Conservation (phyloP, 768 basidiomycete species). For the Leccinum sublutescens region DNA sequence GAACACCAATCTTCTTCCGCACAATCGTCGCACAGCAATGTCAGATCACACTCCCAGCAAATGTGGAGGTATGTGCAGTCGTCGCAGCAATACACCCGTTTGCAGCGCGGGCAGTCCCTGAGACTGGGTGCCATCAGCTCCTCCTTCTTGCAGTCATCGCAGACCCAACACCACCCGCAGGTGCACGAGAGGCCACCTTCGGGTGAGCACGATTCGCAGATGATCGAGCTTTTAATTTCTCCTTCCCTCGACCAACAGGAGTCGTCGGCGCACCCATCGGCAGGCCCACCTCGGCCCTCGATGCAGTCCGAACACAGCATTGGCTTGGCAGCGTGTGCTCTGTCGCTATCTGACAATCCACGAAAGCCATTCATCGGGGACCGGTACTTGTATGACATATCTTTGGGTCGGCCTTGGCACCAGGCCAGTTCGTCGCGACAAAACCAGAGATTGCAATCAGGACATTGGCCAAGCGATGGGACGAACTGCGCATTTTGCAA, state of each 20-base stretch:
- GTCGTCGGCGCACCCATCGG: slow-evolving; percentile 2
- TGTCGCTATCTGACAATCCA: slow-evolving; percentile 1
- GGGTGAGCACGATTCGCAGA: slow-evolving; percentile 19
- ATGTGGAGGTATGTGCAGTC: slow-evolving; percentile 24
- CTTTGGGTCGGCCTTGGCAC: slow-evolving; percentile 12
- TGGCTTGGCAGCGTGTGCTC: slow-evolving; percentile 11
- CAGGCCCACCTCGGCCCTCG: no score
- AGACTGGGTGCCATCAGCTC: slow-evolving; percentile 8
- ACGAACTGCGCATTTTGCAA: no score
- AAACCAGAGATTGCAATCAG: no score
- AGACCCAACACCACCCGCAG: slow-evolving; percentile 22
- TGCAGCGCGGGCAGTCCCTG: slow-evolving; percentile 21
- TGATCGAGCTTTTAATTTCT: slow-evolving; percentile 1
- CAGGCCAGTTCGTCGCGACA: no score
- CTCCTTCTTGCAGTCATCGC: slow-evolving; percentile 21
- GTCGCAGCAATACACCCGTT: slow-evolving; percentile 13
- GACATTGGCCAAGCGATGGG: no score
- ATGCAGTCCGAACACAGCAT: no score
- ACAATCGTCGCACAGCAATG: slow-evolving; percentile 27
- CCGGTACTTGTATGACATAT: background rate
- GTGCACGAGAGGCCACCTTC: slow-evolving; percentile 21
- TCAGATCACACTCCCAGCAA: slow-evolving; percentile 20
- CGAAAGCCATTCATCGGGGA: background rate
- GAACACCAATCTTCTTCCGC: slow-evolving; percentile 21
- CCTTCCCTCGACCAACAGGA: slow-evolving; percentile 20